Base-by-base conservation (phyloP, 2,329 filamentous ascomycete genomes). In the Paecilomyces variotii region DNA sequence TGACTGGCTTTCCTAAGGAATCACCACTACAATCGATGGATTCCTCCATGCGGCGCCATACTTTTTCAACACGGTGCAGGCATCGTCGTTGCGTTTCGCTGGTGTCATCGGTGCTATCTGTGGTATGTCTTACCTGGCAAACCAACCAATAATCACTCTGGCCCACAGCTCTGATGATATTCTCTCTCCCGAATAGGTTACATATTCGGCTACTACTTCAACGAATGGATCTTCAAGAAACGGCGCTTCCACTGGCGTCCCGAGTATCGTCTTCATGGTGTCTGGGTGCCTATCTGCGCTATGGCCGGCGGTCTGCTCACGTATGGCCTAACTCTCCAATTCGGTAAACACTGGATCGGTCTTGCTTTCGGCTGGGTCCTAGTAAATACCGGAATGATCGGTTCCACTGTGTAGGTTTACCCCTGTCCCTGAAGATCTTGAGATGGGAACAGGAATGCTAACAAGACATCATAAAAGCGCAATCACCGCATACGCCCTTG, bases 361-460 rank as follows among this genome's bases (percentile, higher is more conserved):
- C 61, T 75, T 30, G 72, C 70, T 0, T 69, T 75, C 58, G 72
- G 72, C 2, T 75, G 72, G 72, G 60, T 68, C 6, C 68, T 75
- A 66, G 72, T 74, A 7, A 72, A 72, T 51, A 64, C 70, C 10
- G 72, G 72, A 11, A 68, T 74, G 68, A 66, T 73, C 27, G 70
- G 62, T 6, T 72, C 62, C 4, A 71, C 70, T 53, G 72, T 74
- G 70, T 72, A 59, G 59, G 67, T 67, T 6, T 19, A 19, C n/a
- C 9, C 26, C 26, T 2, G 50, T 30, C 10, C 7, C 25, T 14
- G 19, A 19, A 19, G 28, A 3, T 12, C 7, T 32, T 4, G 24
- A 9, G 19, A 7, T 4, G 19, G 6, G 39, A 45, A 14, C 1
- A 14, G n/a, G n/a, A 24, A 45, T 4, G 19, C 39, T 45, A 19